Conservation (phyloP, 148 eudicot genomes). For the Heliosperma pusillum region DNA sequence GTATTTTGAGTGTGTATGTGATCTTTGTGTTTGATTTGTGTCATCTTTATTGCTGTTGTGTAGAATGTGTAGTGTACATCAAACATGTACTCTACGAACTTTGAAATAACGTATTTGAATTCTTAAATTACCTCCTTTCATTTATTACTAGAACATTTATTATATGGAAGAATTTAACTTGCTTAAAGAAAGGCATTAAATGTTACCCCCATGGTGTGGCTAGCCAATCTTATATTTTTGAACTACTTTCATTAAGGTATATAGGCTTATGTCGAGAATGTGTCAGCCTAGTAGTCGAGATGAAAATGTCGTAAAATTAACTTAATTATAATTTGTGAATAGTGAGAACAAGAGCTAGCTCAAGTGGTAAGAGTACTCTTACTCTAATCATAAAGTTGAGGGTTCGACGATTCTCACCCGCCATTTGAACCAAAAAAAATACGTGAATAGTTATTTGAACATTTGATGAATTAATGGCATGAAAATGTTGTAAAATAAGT, state of each 20-base stretch:
- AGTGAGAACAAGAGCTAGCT: no score
- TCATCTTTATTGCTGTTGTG: neutral
- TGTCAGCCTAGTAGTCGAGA: no score
- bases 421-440: no score
- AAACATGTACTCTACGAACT: neutral
- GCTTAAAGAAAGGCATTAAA: neutral
- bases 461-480: no score
- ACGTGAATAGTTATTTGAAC: no score
- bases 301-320: no score
- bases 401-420: no score
- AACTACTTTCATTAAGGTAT: neutral
- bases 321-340: no score
- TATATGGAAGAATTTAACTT: neutral
- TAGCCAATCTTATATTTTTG: neutral
- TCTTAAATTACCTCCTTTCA: neutral
- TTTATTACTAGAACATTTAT: neutral
- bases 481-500: no score
- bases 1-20: conserved; percentile 6
- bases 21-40: conserved; percentile 2
- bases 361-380: no score
- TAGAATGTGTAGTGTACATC: neutral
- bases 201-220: neutral
- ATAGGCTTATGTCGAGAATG: no score
- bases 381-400: no score
- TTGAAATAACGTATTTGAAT: neutral